Percentiles rank a stretch among this genome's conserved stretches.
phyloP scores from a whole-genome alignment of 441 rosid genomes.

The Metrosideros polymorpha region DNA sequence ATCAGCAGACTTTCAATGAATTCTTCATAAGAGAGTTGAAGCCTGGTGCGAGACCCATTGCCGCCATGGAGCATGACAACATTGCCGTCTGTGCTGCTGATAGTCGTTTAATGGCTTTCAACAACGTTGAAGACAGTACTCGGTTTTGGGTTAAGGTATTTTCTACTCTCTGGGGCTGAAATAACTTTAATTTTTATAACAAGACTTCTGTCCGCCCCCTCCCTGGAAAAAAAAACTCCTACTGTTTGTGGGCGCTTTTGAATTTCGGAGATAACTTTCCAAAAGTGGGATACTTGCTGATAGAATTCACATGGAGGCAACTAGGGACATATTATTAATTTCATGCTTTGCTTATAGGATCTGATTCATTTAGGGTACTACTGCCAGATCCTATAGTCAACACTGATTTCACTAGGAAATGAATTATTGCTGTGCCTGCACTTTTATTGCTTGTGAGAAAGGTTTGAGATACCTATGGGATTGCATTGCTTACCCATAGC shows the following conservation, averaged over 20 bases:
- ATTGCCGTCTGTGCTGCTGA: slow-evolving; percentile 80
- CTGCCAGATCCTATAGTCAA: neutral
- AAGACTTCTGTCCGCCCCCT: neutral
- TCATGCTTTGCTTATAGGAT: neutral
- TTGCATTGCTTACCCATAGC: neutral
- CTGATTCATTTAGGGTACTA: neutral
- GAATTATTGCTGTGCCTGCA: neutral
- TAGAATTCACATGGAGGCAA: neutral
- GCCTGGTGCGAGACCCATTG: slow-evolving; percentile 73
- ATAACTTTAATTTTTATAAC: neutral
- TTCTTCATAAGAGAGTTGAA: slow-evolving; percentile 84
- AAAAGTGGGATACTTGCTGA: neutral
- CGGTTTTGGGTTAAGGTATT: slow-evolving; percentile 91
- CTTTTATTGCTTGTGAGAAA: neutral
- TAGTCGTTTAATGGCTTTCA: slow-evolving; percentile 83
- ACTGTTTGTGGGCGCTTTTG: neutral
- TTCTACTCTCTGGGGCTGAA: neutral
- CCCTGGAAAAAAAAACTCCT: neutral
- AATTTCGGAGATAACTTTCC: neutral
- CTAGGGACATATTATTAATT: neutral
- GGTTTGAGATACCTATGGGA: neutral
- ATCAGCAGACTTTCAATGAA: slow-evolving; percentile 79
- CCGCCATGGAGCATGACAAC: slow-evolving; percentile 38
- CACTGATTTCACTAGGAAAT: neutral
- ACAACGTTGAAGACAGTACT: slow-evolving; percentile 52